Evolutionary conservation across 1,284 basidiomycete species (phyloP).

Genomic region (Austroboletus novae-zelandiae): DNA sequence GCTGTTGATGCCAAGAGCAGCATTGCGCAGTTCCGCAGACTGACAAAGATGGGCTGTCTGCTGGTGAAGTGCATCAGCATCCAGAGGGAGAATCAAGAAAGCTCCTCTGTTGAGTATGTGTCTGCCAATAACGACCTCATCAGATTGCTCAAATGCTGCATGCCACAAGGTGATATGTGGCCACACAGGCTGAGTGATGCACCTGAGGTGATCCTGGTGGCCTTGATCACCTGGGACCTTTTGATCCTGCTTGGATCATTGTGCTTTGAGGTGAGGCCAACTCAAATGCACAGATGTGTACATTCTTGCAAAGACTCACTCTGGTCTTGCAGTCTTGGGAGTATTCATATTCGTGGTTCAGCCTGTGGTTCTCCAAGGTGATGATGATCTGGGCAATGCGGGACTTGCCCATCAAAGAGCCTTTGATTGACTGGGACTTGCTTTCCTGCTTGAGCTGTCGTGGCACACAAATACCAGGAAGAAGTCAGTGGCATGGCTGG

Average conservation of each 20-base stretch:
- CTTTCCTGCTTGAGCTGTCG: constrained; percentile 6
- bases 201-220: constrained; percentile 20
- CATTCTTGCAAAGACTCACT: constrained; percentile 3
- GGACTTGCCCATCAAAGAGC: constrained; percentile 9
- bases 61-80: constrained; percentile 4
- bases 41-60: constrained; percentile 5
- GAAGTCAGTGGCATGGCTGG: too few species aligned
- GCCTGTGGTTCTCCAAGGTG: constrained; percentile 10
- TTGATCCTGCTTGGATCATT: constrained; percentile 6
- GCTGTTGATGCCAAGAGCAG: constrained; percentile 8
- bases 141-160: too few species aligned
- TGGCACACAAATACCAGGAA: background rate
- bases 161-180: too few species aligned
- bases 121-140: too few species aligned
- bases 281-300: constrained; percentile 10
- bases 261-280: constrained; percentile 8
- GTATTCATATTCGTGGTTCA: constrained; percentile 10
- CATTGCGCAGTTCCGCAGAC: constrained; percentile 23
- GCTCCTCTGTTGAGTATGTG: constrained; percentile 17
- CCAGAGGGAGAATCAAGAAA: constrained; percentile 8
- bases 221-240: constrained; percentile 16
- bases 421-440: too few species aligned
- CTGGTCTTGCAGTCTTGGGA: constrained; percentile 3
- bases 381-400: constrained; percentile 13
- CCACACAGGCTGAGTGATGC: too few species aligned